These are phyloP conservation scores for Metschnikowia colocasiae DNA, from an alignment of 805 yeast species.

Conservation along the genomic window DNA sequence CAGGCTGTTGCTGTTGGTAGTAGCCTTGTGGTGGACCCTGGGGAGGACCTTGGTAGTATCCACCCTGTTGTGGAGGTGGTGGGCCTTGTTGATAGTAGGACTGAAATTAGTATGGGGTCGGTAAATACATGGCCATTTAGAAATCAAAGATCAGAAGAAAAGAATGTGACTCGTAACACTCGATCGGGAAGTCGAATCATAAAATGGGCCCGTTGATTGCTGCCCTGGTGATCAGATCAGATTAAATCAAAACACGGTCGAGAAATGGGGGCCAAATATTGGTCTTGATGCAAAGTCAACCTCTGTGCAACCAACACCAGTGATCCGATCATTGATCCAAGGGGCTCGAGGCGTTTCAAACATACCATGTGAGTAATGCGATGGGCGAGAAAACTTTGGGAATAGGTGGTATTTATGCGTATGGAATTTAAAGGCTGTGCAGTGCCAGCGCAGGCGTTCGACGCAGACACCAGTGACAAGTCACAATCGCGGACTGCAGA, in stretches of 20 bases:
- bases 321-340: neutral
- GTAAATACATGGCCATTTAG: neutral
- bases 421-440: slow-evolving; percentile 1
- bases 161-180: neutral
- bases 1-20: slow-evolving; percentile 34
- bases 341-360: neutral
- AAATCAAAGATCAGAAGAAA: neutral
- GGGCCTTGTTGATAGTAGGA: slow-evolving; percentile 15
- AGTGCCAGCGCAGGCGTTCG: slow-evolving; percentile 1
- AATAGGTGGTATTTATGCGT: slow-evolving; percentile 2
- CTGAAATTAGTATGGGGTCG: slow-evolving; percentile 9
- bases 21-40: slow-evolving; percentile 27
- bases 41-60: slow-evolving; percentile 21
- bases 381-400: neutral
- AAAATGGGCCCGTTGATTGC: too few relatives aligned
- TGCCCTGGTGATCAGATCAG: neutral
- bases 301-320: neutral
- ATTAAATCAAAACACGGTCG: neutral
- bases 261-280: too few relatives aligned
- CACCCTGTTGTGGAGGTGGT: slow-evolving; percentile 11
- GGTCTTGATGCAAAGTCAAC: neutral
- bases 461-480: slow-evolving; percentile 1
- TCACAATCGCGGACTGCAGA: neutral
- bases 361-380: slow-evolving; percentile 2
- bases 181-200: neutral